Evolutionary conservation across 208 protist species (phyloP).

Genomic region (Crithidia expoeki): DNA sequence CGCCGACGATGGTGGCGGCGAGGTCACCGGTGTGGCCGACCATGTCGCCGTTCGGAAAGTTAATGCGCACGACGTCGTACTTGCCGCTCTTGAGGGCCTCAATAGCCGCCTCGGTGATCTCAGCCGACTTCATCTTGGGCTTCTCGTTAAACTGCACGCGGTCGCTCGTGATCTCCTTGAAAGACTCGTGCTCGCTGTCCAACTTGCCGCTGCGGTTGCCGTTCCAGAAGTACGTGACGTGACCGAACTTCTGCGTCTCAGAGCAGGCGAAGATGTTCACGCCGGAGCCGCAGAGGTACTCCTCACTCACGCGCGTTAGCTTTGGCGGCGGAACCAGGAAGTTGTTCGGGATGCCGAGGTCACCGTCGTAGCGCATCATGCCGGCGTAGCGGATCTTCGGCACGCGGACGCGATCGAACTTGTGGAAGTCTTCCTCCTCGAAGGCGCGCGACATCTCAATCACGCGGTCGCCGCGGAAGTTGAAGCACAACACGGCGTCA

Average conservation of each 20-base stretch:
- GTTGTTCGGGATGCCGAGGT: constrained; percentile 94
- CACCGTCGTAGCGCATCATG: constrained; percentile 96
- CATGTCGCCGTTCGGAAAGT: constrained; percentile 97
- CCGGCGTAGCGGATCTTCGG: constrained; percentile 94
- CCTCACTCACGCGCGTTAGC: constrained; percentile 87
- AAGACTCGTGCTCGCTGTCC: constrained; percentile 87
- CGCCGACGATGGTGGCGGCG: constrained; percentile 67
- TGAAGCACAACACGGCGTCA: constrained; percentile 94
- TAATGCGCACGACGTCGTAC: constrained; percentile 94
- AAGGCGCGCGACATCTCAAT: constrained; percentile 95
- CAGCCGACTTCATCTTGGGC: constrained; percentile 94
- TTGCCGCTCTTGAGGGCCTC: constrained; percentile 90
- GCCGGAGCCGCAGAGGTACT: constrained; percentile 88
- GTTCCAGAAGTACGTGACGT: constrained; percentile 98
- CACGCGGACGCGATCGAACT: constrained; percentile 91
- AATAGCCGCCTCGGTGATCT: constrained; percentile 91
- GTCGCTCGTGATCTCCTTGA: constrained; percentile 91
- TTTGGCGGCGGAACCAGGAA: constrained; percentile 93
- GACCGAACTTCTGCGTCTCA: constrained; percentile 97
- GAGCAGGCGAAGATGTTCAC: constrained; percentile 93
- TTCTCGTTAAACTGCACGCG: constrained; percentile 94
- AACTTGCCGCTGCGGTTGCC: constrained; percentile 95
- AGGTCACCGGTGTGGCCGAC: constrained; percentile 96
- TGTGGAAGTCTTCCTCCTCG: constrained; percentile 90
- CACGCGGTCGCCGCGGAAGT: constrained; percentile 95